phyloP scores from a whole-genome alignment of 2,329 filamentous ascomycete genomes.

The Myriosclerotinia duriaeana region DNA sequence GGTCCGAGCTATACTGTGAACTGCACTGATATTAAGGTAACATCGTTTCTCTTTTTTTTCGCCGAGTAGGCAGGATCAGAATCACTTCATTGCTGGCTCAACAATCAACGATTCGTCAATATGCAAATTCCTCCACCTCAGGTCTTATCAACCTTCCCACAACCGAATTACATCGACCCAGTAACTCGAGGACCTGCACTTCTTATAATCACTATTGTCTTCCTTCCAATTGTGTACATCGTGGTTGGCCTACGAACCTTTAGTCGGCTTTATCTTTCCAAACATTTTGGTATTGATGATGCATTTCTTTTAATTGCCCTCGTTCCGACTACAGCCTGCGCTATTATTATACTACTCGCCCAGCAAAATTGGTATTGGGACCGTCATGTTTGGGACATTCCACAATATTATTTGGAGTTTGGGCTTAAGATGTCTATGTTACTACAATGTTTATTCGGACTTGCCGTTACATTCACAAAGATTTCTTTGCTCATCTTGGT shows the following conservation, averaged over 20 bases:
- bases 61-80: not conserved
- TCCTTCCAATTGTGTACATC: slow-evolving; percentile 44
- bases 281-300: slow-evolving; percentile 50
- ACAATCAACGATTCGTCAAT: slow-evolving; percentile 13
- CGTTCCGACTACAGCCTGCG: slow-evolving; percentile 42
- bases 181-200: slow-evolving; percentile 46
- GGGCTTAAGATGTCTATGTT: slow-evolving; percentile 43
- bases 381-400: slow-evolving; percentile 46
- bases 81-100: slow-evolving; percentile 9
- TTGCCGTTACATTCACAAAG: slow-evolving; percentile 43
- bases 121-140: slow-evolving; percentile 22
- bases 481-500: slow-evolving; percentile 40
- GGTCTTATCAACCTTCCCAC: slow-evolving; percentile 37
- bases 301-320: slow-evolving; percentile 45
- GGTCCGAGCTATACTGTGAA: slow-evolving; percentile 9
- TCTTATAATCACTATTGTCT: slow-evolving; percentile 45
- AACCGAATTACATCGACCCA: slow-evolving; percentile 49
- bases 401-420: slow-evolving; percentile 35
- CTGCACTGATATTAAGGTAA: slow-evolving; percentile 12
- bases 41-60: slow-evolving; percentile 2
- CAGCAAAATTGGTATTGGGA: slow-evolving; percentile 42
- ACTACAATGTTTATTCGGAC: slow-evolving; percentile 43
- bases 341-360: slow-evolving; percentile 40
- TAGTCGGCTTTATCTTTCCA: slow-evolving; percentile 47
- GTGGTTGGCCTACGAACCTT: slow-evolving; percentile 48